phyloP scores from a whole-genome alignment of 1,284 basidiomycete genomes.

The Apiotrichum gamsii region DNA sequence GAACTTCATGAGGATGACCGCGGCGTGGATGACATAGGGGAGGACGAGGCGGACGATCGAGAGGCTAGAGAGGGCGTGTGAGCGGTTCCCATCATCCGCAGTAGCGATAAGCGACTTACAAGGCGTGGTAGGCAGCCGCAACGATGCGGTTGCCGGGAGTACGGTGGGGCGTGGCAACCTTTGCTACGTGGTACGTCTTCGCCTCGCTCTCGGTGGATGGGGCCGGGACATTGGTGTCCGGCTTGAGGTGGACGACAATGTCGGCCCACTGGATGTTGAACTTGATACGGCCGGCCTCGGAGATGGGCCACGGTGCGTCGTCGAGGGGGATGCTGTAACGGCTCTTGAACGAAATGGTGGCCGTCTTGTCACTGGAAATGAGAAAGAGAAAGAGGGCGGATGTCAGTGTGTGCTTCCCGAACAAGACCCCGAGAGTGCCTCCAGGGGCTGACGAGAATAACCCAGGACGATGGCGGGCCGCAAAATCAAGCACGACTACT shows the following conservation, averaged over 20 bases:
- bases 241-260: constrained; percentile 20
- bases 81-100: neutral
- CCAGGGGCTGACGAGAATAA: neutral
- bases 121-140: constrained; percentile 1
- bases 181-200: constrained; percentile 28
- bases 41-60: constrained; percentile 11
- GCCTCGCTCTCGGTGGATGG: constrained; percentile 15
- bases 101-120: constrained; percentile 32
- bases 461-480: neutral
- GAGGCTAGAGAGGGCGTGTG: neutral
- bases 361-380: constrained; percentile 19
- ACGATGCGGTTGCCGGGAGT: constrained; percentile 4
- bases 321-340: constrained; percentile 20
- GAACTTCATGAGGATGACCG: constrained; percentile 23
- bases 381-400: no score
- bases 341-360: constrained; percentile 22
- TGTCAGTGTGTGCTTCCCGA: neutral
- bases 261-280: constrained; percentile 15
- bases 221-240: constrained; percentile 18
- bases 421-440: no score
- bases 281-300: constrained; percentile 5
- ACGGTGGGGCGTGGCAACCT: constrained; percentile 17
- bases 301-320: constrained; percentile 11
- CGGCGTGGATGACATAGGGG: constrained; percentile 18
- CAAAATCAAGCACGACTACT: constrained; percentile 6